These are phyloP conservation scores for Exophiala dermatitidis DNA, from an alignment of 2,329 filamentous ascomycete genomes.

Conservation along the genomic window DNA sequence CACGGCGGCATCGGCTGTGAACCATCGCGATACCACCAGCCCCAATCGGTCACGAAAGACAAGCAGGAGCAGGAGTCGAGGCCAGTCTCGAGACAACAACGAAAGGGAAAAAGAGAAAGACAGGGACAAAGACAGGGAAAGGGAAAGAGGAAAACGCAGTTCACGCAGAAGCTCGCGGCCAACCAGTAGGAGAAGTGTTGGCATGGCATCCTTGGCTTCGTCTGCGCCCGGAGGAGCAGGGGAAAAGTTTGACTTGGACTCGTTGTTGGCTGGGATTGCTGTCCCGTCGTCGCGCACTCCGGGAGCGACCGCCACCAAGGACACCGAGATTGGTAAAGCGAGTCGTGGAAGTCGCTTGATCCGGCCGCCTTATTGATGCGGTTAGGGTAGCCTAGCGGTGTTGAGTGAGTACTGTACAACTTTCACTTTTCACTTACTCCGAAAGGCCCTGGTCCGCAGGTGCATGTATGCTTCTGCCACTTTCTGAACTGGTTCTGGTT, in stretches of 20 bases:
- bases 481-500: no score
- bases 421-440: no score
- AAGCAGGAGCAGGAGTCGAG: constrained; percentile 2
- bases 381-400: background rate
- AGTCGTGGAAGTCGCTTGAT: constrained; percentile 17
- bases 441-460: no score
- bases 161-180: constrained; percentile 11
- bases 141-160: constrained; percentile 10
- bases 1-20: no score
- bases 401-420: no score
- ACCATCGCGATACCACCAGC: no score
- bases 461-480: no score
- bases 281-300: background rate
- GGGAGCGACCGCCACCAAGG: constrained; percentile 8
- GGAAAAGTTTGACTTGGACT: constrained; percentile 22
- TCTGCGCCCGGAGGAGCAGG: background rate
- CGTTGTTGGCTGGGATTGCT: constrained; percentile 21
- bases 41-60: constrained; percentile 6
- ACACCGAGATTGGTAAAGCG: constrained; percentile 9
- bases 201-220: constrained; percentile 4
- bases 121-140: background rate
- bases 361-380: constrained; percentile 20
- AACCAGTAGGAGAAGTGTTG: constrained; percentile 14
- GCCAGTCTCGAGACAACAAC: no score
- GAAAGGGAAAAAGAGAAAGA: no score